A percentile compares a stretch with the other conserved stretches of the same genome.
phyloP scores from a whole-genome alignment of 805 yeast species.

The Grigorovia jiainica region DNA sequence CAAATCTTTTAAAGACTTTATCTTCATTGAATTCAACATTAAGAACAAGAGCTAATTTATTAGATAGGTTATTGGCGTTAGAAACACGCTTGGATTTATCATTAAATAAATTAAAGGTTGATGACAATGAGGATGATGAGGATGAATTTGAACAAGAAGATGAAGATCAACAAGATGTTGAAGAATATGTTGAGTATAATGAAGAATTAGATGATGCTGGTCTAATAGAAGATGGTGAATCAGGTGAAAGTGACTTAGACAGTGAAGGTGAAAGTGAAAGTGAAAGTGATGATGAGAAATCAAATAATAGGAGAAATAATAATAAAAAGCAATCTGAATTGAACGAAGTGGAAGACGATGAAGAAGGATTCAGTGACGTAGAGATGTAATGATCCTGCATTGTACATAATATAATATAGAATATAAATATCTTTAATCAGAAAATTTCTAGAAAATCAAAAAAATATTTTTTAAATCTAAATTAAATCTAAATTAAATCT shows the following conservation, averaged over 20 bases:
- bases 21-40: slow-evolving; percentile 59
- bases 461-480: not conserved
- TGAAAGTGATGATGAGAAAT: slow-evolving; percentile 2
- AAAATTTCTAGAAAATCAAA: not conserved
- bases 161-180: slow-evolving; percentile 27
- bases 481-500: too few species aligned
- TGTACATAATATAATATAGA: slow-evolving; percentile 4
- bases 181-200: slow-evolving; percentile 54
- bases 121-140: slow-evolving; percentile 26
- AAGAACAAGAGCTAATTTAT: slow-evolving; percentile 50
- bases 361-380: slow-evolving; percentile 32
- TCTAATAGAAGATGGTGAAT: slow-evolving; percentile 40
- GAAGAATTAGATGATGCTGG: slow-evolving; percentile 52
- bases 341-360: slow-evolving; percentile 26
- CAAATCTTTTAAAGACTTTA: slow-evolving; percentile 45
- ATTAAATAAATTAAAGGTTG: slow-evolving; percentile 53
- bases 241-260: slow-evolving; percentile 18
- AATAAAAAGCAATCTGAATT: slow-evolving; percentile 1
- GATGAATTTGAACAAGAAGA: slow-evolving; percentile 32
- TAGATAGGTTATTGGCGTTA: slow-evolving; percentile 66
- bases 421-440: not conserved
- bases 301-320: slow-evolving; percentile 1
- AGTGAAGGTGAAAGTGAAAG: slow-evolving; percentile 7
- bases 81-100: slow-evolving; percentile 73
- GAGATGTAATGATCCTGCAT: slow-evolving; percentile 22